Conservation (phyloP, 2,329 filamentous ascomycete species). For the Pleurostoma richardsiae region DNA sequence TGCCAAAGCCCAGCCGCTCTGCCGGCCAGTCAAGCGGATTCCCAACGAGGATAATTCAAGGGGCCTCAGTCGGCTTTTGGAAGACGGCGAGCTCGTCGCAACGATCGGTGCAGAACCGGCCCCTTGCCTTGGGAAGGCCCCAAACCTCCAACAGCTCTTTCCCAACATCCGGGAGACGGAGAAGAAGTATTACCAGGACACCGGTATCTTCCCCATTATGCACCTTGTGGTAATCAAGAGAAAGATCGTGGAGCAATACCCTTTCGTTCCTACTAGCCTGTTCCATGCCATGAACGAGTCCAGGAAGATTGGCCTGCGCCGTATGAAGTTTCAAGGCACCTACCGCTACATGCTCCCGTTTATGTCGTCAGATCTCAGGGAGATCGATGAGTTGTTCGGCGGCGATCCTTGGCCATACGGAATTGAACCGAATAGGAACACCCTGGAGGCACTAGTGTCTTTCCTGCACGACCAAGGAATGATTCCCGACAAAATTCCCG, state of each 20-base stretch:
- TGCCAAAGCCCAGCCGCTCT: slow-evolving; percentile 15
- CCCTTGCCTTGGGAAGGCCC: slow-evolving; percentile 18
- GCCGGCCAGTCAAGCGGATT: slow-evolving; percentile 17
- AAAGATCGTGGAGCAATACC: slow-evolving; percentile 19
- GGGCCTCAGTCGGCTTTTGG: slow-evolving; percentile 22
- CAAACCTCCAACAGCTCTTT: slow-evolving; percentile 23
- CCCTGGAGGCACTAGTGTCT: slow-evolving; percentile 21
- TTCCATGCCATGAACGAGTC: slow-evolving; percentile 24
- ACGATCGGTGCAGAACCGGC: slow-evolving; percentile 26
- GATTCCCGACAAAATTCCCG: slow-evolving; percentile 16
- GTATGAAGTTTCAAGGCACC: slow-evolving; percentile 18
- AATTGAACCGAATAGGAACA: slow-evolving; percentile 22
- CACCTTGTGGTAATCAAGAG: slow-evolving; percentile 7
- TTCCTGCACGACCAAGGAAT: slow-evolving; percentile 22
- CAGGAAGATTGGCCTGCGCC: slow-evolving; percentile 21
- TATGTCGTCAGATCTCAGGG: slow-evolving; percentile 21
- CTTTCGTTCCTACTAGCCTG: slow-evolving; percentile 20
- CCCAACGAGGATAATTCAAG: slow-evolving; percentile 16
- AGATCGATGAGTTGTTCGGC: slow-evolving; percentile 25
- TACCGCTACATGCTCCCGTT: slow-evolving; percentile 29
- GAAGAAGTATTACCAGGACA: slow-evolving; percentile 19
- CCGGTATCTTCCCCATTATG: slow-evolving; percentile 5
- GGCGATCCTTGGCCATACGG: slow-evolving; percentile 27
- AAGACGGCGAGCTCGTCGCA: slow-evolving; percentile 28
- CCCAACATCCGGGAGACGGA: slow-evolving; percentile 25